Conservation (phyloP, 257 asterid genomes). For the Ajuga chamaepitys region DNA sequence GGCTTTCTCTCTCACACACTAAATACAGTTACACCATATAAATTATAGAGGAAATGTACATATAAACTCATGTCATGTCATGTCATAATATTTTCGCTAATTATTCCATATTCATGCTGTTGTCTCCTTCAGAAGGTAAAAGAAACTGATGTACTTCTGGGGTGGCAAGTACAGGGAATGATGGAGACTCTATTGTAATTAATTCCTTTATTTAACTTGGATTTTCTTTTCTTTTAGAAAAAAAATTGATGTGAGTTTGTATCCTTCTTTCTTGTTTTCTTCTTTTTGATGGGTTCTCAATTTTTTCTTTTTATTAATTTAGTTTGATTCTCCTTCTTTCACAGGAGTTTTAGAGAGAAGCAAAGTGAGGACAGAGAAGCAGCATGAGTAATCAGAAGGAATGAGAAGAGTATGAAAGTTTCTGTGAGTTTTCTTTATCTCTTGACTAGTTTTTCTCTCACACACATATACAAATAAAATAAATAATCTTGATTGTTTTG, state of each 20-base stretch:
- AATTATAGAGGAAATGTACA: background rate
- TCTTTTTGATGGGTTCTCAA: slow-evolving; percentile 3
- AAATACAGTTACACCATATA: background rate
- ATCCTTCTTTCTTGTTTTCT: background rate
- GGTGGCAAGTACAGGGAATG: slow-evolving; percentile 28
- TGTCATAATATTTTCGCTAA: slow-evolving; percentile 5
- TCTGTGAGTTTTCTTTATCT: slow-evolving; percentile 17
- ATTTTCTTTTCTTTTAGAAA: background rate
- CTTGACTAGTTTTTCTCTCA: background rate
- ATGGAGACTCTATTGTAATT: slow-evolving; percentile 14
- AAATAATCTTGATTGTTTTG: too few species aligned
- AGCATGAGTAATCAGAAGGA: slow-evolving; percentile 5
- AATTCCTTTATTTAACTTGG: background rate
- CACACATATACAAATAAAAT: too few species aligned
- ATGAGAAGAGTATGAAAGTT: background rate
- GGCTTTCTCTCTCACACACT: slow-evolving; percentile 6
- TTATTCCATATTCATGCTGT: slow-evolving; percentile 18
- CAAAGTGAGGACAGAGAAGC: background rate
- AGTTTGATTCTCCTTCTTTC: background rate
- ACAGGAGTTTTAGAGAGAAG: background rate
- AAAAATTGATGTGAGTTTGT: background rate
- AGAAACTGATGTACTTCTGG: slow-evolving; percentile 20
- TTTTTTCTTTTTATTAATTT: background rate
- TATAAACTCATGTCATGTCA: background rate
- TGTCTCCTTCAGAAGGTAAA: slow-evolving; percentile 11